These are phyloP conservation scores for Gamsiella multidivaricata DNA, from an alignment of 192 early-diverging fungal genomes.

Conservation along the genomic window DNA sequence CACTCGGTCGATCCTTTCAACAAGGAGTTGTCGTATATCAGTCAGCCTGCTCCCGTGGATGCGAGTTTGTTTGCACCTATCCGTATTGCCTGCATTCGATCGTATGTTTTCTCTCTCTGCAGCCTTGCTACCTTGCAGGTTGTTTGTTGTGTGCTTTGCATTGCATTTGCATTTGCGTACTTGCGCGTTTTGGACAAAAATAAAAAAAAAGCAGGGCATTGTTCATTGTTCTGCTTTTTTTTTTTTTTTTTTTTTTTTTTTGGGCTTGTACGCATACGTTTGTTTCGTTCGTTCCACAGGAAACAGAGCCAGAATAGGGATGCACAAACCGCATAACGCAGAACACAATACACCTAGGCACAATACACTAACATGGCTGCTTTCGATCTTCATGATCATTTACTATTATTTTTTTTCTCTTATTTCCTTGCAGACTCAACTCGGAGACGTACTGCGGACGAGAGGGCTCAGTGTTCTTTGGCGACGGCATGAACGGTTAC, in stretches of 20 bases:
- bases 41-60: slow-evolving; percentile 45
- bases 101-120: slow-evolving; percentile 22
- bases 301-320: too few relatives aligned
- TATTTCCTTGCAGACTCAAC: slow-evolving; percentile 59
- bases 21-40: slow-evolving; percentile 45
- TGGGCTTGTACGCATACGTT: too few relatives aligned
- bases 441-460: slow-evolving; percentile 71
- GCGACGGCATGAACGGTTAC: slow-evolving; percentile 74
- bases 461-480: slow-evolving; percentile 77
- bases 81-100: slow-evolving; percentile 50
- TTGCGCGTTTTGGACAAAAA: background rate
- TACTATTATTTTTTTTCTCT: background rate
- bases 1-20: slow-evolving; percentile 48
- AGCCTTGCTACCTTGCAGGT: background rate
- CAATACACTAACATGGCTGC: too few relatives aligned
- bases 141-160: too few relatives aligned
- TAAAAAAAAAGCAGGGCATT: background rate
- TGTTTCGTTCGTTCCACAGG: too few relatives aligned
- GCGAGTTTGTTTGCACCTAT: slow-evolving; percentile 48
- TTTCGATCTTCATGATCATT: too few relatives aligned
- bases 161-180: too few relatives aligned
- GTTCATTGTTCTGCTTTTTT: background rate
- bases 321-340: too few relatives aligned
- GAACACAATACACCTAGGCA: too few relatives aligned
- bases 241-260: too few relatives aligned